Evolutionary conservation across 2,329 filamentous ascomycete species (phyloP).

Genomic region (Pestalotiopsis fici): DNA sequence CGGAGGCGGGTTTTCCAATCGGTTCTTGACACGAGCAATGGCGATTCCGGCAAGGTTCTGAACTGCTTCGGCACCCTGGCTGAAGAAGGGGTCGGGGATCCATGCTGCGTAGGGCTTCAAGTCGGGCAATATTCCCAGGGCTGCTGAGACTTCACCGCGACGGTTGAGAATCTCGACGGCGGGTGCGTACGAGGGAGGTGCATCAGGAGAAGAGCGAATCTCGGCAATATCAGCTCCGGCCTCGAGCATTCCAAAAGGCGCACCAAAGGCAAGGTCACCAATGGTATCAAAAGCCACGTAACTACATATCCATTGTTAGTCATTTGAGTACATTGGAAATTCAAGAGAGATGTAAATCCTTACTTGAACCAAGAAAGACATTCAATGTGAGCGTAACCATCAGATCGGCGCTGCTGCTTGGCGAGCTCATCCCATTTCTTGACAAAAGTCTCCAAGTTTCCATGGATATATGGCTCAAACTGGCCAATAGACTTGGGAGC

Average conservation of each 20-base stretch:
- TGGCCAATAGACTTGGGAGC: constrained; percentile 77
- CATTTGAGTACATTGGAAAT: neutral
- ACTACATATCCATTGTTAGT: constrained; percentile 18
- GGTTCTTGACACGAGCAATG: constrained; percentile 74
- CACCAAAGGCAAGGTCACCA: constrained; percentile 67
- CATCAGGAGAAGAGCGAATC: constrained; percentile 62
- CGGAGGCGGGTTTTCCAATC: constrained; percentile 69
- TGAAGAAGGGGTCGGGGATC: constrained; percentile 82
- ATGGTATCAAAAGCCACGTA: constrained; percentile 58
- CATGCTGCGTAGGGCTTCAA: constrained; percentile 81
- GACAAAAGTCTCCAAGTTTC: constrained; percentile 75
- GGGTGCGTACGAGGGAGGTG: constrained; percentile 67
- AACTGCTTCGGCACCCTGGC: constrained; percentile 71
- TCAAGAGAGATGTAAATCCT: constrained; percentile 16
- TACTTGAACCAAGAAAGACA: constrained; percentile 81
- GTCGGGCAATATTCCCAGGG: constrained; percentile 72
- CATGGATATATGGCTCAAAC: constrained; percentile 87
- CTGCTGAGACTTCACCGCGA: constrained; percentile 81
- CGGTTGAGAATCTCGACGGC: constrained; percentile 90
- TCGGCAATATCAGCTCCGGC: constrained; percentile 77
- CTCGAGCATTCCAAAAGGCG: constrained; percentile 81
- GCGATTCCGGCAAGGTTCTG: constrained; percentile 85
- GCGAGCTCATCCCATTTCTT: constrained; percentile 70
- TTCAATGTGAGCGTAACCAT: constrained; percentile 65
- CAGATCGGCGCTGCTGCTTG: constrained; percentile 41